These are phyloP conservation scores for Eurotiales sp. DNA, from an alignment of 2,329 filamentous ascomycete genomes.

Conservation along the genomic window DNA sequence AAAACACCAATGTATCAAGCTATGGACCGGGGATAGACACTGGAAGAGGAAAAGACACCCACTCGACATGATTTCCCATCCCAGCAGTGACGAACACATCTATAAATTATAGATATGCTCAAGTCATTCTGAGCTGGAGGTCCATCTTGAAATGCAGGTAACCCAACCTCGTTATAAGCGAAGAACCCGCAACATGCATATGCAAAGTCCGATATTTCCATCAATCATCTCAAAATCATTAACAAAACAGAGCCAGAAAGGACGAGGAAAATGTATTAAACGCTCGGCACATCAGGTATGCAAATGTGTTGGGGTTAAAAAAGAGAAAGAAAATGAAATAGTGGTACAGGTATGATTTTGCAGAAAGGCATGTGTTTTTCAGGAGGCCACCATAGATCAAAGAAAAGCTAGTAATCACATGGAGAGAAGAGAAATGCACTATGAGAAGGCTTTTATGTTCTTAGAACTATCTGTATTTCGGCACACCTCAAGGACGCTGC, in stretches of 20 bases:
- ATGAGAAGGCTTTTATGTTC: background rate
- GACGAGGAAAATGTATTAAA: background rate
- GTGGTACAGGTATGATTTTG: background rate
- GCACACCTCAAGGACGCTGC: background rate
- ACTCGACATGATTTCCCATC: background rate
- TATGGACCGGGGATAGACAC: background rate
- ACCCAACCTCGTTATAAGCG: background rate
- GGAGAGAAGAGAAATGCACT: background rate
- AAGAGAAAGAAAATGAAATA: background rate
- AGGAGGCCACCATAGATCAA: background rate
- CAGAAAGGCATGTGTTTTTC: background rate
- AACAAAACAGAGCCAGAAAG: background rate
- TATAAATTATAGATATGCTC: background rate
- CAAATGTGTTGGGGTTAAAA: too few relatives aligned
- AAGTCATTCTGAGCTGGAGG: background rate
- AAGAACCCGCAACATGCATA: background rate
- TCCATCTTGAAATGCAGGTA: background rate
- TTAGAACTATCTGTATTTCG: background rate
- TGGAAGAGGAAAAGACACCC: background rate
- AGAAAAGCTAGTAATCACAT: background rate
- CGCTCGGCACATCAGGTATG: background rate
- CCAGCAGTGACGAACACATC: background rate
- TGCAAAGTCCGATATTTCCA: background rate
- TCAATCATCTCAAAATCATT: background rate
- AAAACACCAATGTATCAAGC: background rate